Base-by-base conservation (phyloP, 306 rosid species). In the Phaseolus lunatus region DNA sequence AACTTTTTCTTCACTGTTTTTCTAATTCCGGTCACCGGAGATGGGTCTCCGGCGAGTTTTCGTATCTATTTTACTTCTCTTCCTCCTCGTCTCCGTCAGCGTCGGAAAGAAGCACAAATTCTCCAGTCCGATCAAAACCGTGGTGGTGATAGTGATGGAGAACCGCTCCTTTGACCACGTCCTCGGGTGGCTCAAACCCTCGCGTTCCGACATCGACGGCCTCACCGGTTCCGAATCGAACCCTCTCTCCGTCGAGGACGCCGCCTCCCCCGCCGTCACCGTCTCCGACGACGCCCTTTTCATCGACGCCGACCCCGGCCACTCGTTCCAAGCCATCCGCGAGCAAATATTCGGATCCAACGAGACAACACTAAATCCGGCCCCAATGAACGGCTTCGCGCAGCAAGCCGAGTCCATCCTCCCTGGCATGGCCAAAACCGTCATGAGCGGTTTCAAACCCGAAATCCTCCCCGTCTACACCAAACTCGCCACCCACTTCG, bases 111-210 rank as follows among this genome's bases (percentile, higher is more conserved):
- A 72, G 44, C 94, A 83, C 79, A 86, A 81, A 73, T 89, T 90
- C 85, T 3, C 66, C 0, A 96, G 98, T 5, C 98, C 96, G 4
- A 92, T 94, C 59, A 94, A 92, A 47, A 94, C 97, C 61, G 7
- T 94, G 0, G 95, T 94, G 23, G 89, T 94, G 24, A 6, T 94
- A 22, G 93, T 94, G 47, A 94, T 92, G 98, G 97, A 94, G 26
- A 94, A 94, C 44, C 98, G 98, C 33, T 94, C 98, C 70, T 94
- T 94, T n/a, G 98, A 94, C 80, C 98, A 94, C 53, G 74, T 94
- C 0, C 79, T 92, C 8, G 98, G 97, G 1, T 92, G 96, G 97
- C 89, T 94, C 49, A 94, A 94, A 54, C 24, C 87, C 18, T 69
- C 85, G 83, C 89, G 96, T 53, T 96, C 96, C 19, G 94, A 92